Percentiles rank a stretch among this genome's conserved stretches.
phyloP scores from a whole-genome alignment of 805 yeast genomes.

The Candida boleticola region DNA sequence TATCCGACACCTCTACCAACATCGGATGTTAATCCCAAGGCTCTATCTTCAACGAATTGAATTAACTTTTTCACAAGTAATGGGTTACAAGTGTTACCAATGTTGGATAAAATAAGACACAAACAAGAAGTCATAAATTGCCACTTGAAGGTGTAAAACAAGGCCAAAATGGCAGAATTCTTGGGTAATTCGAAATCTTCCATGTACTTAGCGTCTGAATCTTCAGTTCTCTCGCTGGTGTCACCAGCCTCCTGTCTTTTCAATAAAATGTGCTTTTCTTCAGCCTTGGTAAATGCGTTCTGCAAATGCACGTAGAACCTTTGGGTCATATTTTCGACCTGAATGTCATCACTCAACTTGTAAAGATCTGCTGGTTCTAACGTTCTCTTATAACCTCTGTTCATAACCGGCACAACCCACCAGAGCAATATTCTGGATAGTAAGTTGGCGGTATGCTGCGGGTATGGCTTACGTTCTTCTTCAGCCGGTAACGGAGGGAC shows the following conservation, averaged over 20 bases:
- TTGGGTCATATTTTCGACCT: constrained; percentile 30
- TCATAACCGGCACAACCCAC: constrained; percentile 67
- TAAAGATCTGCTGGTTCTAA: constrained; percentile 62
- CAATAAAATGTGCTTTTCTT: constrained; percentile 17
- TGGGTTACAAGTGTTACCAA: constrained; percentile 22
- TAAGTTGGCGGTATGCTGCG: constrained; percentile 36
- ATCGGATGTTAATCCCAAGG: constrained; percentile 14
- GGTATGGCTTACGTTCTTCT: constrained; percentile 49
- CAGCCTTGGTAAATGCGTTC: constrained; percentile 19
- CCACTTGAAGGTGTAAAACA: constrained; percentile 28
- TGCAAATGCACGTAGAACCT: constrained; percentile 22
- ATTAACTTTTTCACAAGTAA: constrained; percentile 31
- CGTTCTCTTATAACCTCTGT: constrained; percentile 70
- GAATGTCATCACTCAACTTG: constrained; percentile 31
- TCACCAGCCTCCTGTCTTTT: constrained; percentile 29
- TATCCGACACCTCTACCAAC: constrained; percentile 32
- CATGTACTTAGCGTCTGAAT: constrained; percentile 24
- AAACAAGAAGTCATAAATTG: constrained; percentile 32
- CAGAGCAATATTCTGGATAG: constrained; percentile 51
- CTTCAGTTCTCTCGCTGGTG: constrained; percentile 19
- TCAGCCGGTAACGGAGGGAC: constrained; percentile 55
- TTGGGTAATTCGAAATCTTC: constrained; percentile 29
- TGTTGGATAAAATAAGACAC: constrained; percentile 15
- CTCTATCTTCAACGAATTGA: constrained; percentile 24
- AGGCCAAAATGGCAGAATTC: constrained; percentile 18